These are phyloP conservation scores for Kurtzmaniella natalensis DNA, from an alignment of 1,139 yeast species.

Conservation along the genomic window DNA sequence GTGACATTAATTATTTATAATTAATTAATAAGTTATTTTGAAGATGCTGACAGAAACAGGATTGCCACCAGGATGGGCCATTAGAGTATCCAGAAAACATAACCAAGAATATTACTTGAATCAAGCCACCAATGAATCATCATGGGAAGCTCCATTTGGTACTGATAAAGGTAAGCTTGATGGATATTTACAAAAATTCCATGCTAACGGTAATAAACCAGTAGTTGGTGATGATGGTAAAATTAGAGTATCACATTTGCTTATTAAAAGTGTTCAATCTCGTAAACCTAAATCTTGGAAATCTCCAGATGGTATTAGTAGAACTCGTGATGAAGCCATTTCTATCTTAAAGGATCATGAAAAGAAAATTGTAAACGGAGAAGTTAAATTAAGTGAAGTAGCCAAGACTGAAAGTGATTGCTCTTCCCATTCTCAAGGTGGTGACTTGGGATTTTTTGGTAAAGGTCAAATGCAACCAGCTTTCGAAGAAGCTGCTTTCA, in stretches of 20 bases:
- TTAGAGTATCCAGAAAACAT: slow-evolving; percentile 74
- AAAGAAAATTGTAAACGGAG: slow-evolving; percentile 64
- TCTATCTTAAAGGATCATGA: slow-evolving; percentile 57
- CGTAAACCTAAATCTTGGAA: slow-evolving; percentile 94
- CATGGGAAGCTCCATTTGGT: slow-evolving; percentile 92
- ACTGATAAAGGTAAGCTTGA: slow-evolving; percentile 62
- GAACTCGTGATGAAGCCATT: slow-evolving; percentile 81
- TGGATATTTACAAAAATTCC: slow-evolving; percentile 47
- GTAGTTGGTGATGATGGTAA: slow-evolving; percentile 49
- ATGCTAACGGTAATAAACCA: slow-evolving; percentile 55
- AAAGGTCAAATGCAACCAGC: slow-evolving; percentile 93
- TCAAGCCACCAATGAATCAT: slow-evolving; percentile 64
- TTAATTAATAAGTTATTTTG: no score
- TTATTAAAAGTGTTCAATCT: slow-evolving; percentile 77
- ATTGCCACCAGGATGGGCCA: slow-evolving; percentile 81
- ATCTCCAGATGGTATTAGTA: slow-evolving; percentile 62
- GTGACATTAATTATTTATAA: no score
- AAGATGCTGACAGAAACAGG: slow-evolving; percentile 49
- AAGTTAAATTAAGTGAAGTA: slow-evolving; percentile 60
- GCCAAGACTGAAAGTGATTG: slow-evolving; percentile 89
- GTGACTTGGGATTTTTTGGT: slow-evolving; percentile 87
- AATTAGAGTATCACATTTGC: slow-evolving; percentile 55
- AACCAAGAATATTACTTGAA: slow-evolving; percentile 80
- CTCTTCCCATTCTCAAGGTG: slow-evolving; percentile 79
- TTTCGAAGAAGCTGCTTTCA: slow-evolving; percentile 86